Base-by-base conservation (phyloP, 1,284 basidiomycete species). In the Trichosporon sp. region DNA sequence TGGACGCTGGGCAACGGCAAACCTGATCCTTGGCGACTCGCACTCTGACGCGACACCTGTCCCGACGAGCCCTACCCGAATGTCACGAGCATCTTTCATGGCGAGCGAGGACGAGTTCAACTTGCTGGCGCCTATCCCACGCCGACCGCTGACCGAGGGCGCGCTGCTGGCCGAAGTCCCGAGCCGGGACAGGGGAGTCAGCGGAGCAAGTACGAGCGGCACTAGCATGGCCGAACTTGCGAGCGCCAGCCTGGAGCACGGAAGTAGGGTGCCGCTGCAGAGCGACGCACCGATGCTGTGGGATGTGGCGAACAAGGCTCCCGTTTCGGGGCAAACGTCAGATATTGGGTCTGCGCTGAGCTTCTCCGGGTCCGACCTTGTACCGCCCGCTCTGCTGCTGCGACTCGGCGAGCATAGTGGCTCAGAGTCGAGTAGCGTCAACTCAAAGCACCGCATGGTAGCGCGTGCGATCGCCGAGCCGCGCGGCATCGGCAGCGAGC, bases 151-250 rank as follows among this genome's bases (percentile, higher is more conserved):
- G 25, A 54, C 25, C 4, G 49, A 54, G 16, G 49, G 49, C 13
- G 49, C 49, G 10, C 49, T 54, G 14, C 14, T 54, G 16, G 25
- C 49, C 49, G 49, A 54, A 27, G 49, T 54, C 4, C 49, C 49
- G 16, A 54, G 49, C 27, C 49, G 49, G 7, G 49, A 21, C 13
- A 54, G 49, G 27, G 49, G 49, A 8, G 27, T 54, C 49, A 54
- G 49, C 25, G 49, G 49, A 16, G 49, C 49, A 54, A 54, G 49
- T 16, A 54, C 49, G 49, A 54, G 49, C 27, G 49, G 49, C 49
- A 54, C 49, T 54, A 54, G 49, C 49, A 54, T 54, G 27, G 49
- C 49, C 49, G 49, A 54, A n/a, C 49, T 54, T 16, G 49, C 49
- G 49, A 54, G 31, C 16, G 49, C 49, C 49, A 54, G 49, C 27